Evolutionary conservation across 352 stramenopile species (phyloP), one percentile per base, ranked within the genome.

Genomic region (Phytophthora kernoviae): DNA sequence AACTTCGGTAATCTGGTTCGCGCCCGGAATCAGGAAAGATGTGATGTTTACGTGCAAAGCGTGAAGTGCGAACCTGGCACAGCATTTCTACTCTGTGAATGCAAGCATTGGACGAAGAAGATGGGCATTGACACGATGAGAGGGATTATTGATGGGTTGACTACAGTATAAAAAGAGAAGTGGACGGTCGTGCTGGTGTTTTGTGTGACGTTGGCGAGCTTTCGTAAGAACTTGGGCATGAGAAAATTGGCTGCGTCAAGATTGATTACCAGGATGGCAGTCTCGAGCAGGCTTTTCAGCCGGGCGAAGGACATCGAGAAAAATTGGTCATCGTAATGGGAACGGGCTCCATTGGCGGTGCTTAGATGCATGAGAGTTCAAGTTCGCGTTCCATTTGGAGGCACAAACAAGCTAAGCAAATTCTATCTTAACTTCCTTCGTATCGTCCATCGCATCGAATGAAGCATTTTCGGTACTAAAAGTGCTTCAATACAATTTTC

Each of bases 1-100:
- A 58, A 50, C 0, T 58, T 58, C 14, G 50, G 50, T n/a, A 37
- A 58, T 33, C 33, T 58, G 15, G 34, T 58, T 58, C 26, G 50
- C 7, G 15, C 15, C 24, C 8, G 9, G 1, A 42, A 49, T 34
- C 4, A 18, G 12, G 7, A 49, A 24, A 41, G 37, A 43, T 43
- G 50, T 34, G 37, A 49, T 2, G 17, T 58, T 1, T 43, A 34
- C 6, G 51, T 58, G 14, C 11, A 43, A 49, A 14, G 22, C 26
- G n/a, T 26, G 27, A 33, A 15, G 39, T 33, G 14, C n/a, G n/a
- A n/a, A 2, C 11, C 2, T 1, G 21, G 39, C 15, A 47, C 21
- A 2, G n/a, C 36, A 1, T 6, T 56, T 26, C 21, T 56, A 18
- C 21, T 56, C 3, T 47, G 36, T 33, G 49, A 47, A 12, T 56